Evolutionary conservation across 495 filamentous ascomycete species (phyloP).

Genomic region (Hypoxylon fragiforme): DNA sequence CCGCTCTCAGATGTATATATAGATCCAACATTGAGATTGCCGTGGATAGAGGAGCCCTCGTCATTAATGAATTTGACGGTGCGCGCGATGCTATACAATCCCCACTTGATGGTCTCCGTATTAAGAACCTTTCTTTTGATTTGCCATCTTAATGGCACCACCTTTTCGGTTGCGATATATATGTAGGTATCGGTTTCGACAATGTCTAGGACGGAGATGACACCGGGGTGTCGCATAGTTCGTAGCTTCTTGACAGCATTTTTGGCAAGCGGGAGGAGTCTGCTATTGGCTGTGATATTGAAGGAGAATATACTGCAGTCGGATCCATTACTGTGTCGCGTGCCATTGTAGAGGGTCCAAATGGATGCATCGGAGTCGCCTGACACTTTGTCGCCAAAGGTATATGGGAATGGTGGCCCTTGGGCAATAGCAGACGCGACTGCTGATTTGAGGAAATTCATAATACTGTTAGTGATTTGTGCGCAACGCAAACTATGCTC

Average conservation of each 20-base stretch:
- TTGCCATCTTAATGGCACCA: slow-evolving; percentile 83
- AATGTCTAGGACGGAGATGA: slow-evolving; percentile 89
- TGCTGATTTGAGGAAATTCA: slow-evolving; percentile 98
- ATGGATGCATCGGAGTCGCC: slow-evolving; percentile 80
- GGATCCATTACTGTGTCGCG: slow-evolving; percentile 86
- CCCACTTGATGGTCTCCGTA: slow-evolving; percentile 94
- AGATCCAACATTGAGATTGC: slow-evolving; percentile 78
- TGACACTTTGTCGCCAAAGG: slow-evolving; percentile 79
- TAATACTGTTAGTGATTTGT: slow-evolving; percentile 45
- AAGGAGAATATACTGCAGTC: slow-evolving; percentile 96
- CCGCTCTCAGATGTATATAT: slow-evolving; percentile 93
- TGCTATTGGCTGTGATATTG: slow-evolving; percentile 77
- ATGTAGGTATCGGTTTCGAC: slow-evolving; percentile 94
- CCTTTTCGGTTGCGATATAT: slow-evolving; percentile 91
- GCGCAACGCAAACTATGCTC: too few species aligned
- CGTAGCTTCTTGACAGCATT: slow-evolving; percentile 91
- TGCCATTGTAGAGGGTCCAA: slow-evolving; percentile 91
- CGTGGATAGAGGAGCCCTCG: slow-evolving; percentile 88
- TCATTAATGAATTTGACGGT: slow-evolving; percentile 95
- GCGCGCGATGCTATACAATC: slow-evolving; percentile 81
- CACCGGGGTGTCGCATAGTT: slow-evolving; percentile 90
- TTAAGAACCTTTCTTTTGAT: slow-evolving; percentile 80
- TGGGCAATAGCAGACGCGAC: slow-evolving; percentile 96
- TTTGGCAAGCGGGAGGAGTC: slow-evolving; percentile 79
- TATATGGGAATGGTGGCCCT: slow-evolving; percentile 87